These are phyloP conservation scores for Colletotrichum melonis DNA, from an alignment of 2,329 filamentous ascomycete genomes.

Conservation along the genomic window DNA sequence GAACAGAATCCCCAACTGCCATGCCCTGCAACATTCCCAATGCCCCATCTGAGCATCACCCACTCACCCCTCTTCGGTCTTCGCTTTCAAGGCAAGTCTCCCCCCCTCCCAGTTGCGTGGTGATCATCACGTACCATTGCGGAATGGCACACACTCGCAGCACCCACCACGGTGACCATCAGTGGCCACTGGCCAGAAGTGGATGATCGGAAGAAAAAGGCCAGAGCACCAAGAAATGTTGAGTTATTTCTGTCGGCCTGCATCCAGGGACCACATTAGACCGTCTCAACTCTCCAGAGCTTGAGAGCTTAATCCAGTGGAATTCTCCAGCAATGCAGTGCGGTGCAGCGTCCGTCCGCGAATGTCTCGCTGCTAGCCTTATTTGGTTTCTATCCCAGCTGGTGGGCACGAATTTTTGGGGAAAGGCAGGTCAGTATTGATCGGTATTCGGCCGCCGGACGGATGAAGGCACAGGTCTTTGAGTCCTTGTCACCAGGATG, in stretches of 20 bases:
- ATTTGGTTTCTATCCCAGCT: too few relatives aligned
- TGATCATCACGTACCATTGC: background rate
- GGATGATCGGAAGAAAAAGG: background rate
- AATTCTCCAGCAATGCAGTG: background rate
- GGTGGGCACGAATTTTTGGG: too few relatives aligned
- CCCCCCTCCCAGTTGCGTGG: background rate
- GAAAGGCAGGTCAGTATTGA: too few relatives aligned
- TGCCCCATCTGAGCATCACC: background rate
- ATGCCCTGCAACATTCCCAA: background rate
- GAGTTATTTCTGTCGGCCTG: constrained; percentile 6
- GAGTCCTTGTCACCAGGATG: too few relatives aligned
- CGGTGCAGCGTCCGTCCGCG: background rate
- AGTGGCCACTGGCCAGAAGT: background rate
- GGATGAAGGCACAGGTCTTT: too few relatives aligned
- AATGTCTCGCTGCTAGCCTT: background rate
- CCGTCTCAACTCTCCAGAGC: background rate
- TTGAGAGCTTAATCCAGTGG: background rate
- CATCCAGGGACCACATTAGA: constrained; percentile 16
- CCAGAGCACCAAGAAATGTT: background rate
- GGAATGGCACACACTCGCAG: background rate
- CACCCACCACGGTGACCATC: background rate
- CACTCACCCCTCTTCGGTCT: background rate
- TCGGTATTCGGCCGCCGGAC: too few relatives aligned
- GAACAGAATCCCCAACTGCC: background rate
- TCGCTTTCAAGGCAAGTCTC: background rate